Evolutionary conservation across 2,329 filamentous ascomycete species (phyloP).

Genomic region (Huntiella bhutanensis): DNA sequence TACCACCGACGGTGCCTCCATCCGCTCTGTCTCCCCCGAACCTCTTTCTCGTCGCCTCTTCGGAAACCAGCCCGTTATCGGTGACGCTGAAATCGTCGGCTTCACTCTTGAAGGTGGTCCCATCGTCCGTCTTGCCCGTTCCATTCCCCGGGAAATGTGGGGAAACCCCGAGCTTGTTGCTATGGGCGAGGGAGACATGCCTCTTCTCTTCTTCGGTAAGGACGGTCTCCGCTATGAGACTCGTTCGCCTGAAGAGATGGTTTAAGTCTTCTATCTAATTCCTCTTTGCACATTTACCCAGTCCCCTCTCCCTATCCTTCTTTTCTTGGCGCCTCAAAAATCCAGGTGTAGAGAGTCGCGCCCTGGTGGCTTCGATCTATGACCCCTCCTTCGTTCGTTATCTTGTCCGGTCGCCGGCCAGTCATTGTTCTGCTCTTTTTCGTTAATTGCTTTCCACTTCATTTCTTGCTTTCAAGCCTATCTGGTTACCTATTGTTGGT

Average conservation of each 20-base stretch:
- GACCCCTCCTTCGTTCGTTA: neutral
- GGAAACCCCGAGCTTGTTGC: constrained; percentile 11
- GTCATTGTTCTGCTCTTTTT: neutral
- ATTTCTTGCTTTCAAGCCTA: too few relatives aligned
- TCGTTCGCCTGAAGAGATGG: constrained; percentile 6
- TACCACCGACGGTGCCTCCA: neutral
- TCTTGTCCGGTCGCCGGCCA: neutral
- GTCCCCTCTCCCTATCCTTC: neutral
- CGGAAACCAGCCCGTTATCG: constrained; percentile 13
- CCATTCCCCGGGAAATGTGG: constrained; percentile 14
- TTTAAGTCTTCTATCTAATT: neutral
- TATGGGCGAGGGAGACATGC: constrained; percentile 4
- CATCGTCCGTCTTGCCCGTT: constrained; percentile 25
- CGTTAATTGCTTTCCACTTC: neutral
- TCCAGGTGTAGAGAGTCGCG: neutral
- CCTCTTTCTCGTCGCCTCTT: constrained; percentile 11
- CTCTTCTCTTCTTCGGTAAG: constrained; percentile 7
- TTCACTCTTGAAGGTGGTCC: constrained; percentile 27
- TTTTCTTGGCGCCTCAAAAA: neutral
- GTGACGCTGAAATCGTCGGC: constrained; percentile 20
- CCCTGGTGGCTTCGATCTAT: too few relatives aligned
- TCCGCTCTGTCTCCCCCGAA: neutral
- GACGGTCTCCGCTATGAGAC: constrained; percentile 3
- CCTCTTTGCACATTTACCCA: neutral
- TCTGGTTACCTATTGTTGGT: too few relatives aligned